Evolutionary conservation across 176 grass and related monocot genomes (phyloP).

Genomic region (Musa itinerans): DNA sequence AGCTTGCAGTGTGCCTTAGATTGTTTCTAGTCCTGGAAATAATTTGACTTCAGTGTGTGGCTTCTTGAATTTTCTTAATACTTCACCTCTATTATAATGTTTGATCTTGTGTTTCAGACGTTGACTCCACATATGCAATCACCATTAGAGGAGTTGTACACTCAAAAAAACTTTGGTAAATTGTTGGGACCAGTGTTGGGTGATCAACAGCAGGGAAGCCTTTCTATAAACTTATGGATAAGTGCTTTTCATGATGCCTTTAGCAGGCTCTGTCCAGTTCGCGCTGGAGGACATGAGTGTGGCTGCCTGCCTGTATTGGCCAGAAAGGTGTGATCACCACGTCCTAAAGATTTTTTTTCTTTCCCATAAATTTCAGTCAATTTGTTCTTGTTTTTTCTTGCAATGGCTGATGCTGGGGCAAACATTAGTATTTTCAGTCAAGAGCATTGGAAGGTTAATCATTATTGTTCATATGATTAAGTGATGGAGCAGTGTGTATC

Average conservation of each 20-base stretch:
- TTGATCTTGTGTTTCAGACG: conserved; percentile 35
- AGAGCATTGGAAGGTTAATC: background rate
- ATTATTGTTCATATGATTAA: conserved; percentile 30
- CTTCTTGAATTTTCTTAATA: background rate
- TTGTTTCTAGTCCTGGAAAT: too few relatives aligned
- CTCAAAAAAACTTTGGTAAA: conserved; percentile 26
- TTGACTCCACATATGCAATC: conserved; percentile 85
- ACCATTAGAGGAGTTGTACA: conserved; percentile 27
- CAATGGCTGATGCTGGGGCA: background rate
- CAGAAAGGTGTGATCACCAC: conserved; percentile 44
- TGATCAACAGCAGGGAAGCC: conserved; percentile 54
- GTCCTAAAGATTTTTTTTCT: background rate
- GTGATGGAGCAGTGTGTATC: conserved; percentile 88
- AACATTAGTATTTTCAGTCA: background rate
- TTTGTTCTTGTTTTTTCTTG: background rate
- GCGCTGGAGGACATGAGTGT: conserved; percentile 60
- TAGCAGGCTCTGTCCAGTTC: conserved; percentile 67
- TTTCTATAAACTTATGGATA: conserved; percentile 70
- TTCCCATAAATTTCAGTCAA: background rate
- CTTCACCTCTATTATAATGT: background rate
- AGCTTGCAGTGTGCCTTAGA: too few relatives aligned
- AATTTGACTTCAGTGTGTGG: background rate
- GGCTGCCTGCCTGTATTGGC: conserved; percentile 70
- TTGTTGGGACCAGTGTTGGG: conserved; percentile 29
- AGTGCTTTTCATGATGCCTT: conserved; percentile 67